phyloP scores from a whole-genome alignment of 2,329 filamentous ascomycete genomes.

The Penicillium sp. region DNA sequence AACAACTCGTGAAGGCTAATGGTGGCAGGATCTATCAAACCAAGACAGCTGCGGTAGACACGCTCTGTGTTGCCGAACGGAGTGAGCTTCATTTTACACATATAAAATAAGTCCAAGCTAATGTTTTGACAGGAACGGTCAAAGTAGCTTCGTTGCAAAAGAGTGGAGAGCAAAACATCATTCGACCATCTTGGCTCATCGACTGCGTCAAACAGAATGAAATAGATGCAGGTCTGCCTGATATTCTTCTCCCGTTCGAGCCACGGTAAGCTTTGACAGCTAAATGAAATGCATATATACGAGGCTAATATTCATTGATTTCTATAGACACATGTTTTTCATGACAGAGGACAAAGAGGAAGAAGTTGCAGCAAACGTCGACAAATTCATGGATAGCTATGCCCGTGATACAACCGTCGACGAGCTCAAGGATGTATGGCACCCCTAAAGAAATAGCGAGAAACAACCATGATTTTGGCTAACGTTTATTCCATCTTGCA shows the following conservation, averaged over 20 bases:
- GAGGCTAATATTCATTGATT: constrained; percentile 20
- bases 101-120: constrained; percentile 1
- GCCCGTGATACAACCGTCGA: constrained; percentile 64
- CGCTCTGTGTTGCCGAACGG: constrained; percentile 77
- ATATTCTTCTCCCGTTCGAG: constrained; percentile 65
- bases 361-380: constrained; percentile 63
- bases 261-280: constrained; percentile 46
- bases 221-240: constrained; percentile 52
- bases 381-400: constrained; percentile 82
- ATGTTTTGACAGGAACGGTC: constrained; percentile 53
- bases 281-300: background rate
- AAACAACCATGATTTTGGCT: background rate
- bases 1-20: constrained; percentile 76
- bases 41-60: constrained; percentile 60
- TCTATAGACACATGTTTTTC: constrained; percentile 69
- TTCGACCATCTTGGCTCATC: constrained; percentile 77
- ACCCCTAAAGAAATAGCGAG: background rate
- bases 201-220: constrained; percentile 70
- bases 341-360: constrained; percentile 58
- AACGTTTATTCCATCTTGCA: constrained; percentile 13
- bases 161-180: constrained; percentile 66
- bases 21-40: constrained; percentile 79
- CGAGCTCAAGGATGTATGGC: constrained; percentile 56
- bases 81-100: constrained; percentile 40
- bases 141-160: constrained; percentile 84